Base-by-base conservation (phyloP, 2,329 filamentous ascomycete genomes). In the Pseudohalonectria lignicola region DNA sequence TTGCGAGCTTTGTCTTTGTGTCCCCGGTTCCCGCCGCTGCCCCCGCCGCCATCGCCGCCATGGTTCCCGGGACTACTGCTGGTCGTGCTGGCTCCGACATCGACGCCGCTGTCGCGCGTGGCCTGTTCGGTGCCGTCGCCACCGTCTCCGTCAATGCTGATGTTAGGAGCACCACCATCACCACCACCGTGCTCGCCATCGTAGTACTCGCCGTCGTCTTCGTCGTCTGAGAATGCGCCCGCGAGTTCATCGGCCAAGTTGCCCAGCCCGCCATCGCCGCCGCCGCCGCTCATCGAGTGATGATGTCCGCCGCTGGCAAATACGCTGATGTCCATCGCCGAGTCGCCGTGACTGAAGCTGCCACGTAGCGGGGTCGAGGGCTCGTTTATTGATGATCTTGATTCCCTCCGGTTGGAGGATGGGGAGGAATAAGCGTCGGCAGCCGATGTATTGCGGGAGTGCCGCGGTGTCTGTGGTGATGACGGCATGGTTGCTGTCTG, bases 221-320 rank as follows among this genome's bases (percentile, higher is more conserved):
- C 76, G 30, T 75, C 77, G 40, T 73, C 75, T 8, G 76, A 80
- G 25, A 82, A 76, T 4, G 79, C 78, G 51, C 83, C 82, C 2
- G 81, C 85, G 34, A 92, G 64, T 57, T 92, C 85, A 57, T 90
- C 85, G 2, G 85, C 85, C 35, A 92, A 59, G 48, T 86, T 88
- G 23, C 84, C 85, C 44, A 86, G 64, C 8, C 80, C 79, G 43
- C 75, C 75, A 36, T 61, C 62, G 3, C 55, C 54, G 18, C 56
- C 60, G 33, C 56, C 54, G 36, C 57, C 63, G 3, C 57, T 56
- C 28, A 57, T 66, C 28, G 49, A 43, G 8, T 7, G 8, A 26
- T 26, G 23, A 26, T 26, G 23, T n/a, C 45, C 54, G 31, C 57
- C 62, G 39, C 54, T 56, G 41, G 59, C 57, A 34, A 70, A 63